Conservation (phyloP, 495 filamentous ascomycete genomes). For the Xylaria venustula region DNA sequence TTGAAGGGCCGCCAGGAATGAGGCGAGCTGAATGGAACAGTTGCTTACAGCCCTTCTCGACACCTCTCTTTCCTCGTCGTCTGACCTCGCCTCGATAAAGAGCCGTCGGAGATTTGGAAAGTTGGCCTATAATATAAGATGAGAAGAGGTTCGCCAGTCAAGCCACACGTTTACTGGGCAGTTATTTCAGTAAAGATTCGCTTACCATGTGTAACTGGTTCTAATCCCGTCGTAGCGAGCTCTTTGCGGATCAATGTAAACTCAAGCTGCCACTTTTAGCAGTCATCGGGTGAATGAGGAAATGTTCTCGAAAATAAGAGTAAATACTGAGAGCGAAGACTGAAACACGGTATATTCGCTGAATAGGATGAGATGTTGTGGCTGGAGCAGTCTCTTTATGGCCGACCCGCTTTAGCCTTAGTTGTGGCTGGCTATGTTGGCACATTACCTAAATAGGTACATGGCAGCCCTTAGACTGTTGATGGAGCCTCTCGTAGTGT, state of each 20-base stretch:
- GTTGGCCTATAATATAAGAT: conserved; percentile 57
- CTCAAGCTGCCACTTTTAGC: too few species aligned
- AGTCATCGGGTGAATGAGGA: too few species aligned
- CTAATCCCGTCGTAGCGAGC: not conserved
- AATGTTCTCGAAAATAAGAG: too few species aligned
- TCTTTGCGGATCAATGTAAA: not conserved
- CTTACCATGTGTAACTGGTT: conserved; percentile 21
- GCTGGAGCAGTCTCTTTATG: too few species aligned
- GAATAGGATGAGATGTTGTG: too few species aligned
- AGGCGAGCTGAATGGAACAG: too few species aligned
- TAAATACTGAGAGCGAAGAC: too few species aligned
- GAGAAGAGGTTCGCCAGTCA: not conserved
- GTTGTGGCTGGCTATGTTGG: not conserved
- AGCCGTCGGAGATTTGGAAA: conserved; percentile 93
- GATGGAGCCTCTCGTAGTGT: too few species aligned
- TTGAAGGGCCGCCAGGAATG: not conserved
- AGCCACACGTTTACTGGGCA: not conserved
- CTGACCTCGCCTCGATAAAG: conserved; percentile 92
- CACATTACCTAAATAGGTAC: too few species aligned
- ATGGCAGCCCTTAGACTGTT: too few species aligned
- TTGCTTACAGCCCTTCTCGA: conserved; percentile 85
- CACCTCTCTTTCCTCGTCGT: conserved; percentile 91
- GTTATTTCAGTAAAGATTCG: not conserved
- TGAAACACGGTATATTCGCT: too few species aligned
- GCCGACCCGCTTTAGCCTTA: not conserved